These are phyloP conservation scores for Candida maris DNA, from an alignment of 805 yeast species.

Conservation along the genomic window DNA sequence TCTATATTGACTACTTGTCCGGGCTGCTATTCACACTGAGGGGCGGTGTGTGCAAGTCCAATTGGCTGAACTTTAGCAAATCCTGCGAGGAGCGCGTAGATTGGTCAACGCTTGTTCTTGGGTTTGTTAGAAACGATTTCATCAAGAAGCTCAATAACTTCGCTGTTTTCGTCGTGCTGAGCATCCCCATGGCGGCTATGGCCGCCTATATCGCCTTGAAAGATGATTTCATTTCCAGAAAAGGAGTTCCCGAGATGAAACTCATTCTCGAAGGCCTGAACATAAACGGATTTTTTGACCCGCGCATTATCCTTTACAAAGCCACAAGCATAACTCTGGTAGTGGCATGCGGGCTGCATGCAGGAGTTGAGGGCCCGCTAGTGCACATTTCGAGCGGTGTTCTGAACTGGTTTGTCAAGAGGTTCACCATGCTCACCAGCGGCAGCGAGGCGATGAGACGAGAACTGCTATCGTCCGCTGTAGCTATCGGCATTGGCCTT, in stretches of 20 bases:
- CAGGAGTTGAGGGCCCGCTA: conserved; percentile 84
- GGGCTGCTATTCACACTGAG: conserved; percentile 50
- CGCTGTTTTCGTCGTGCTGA: conserved; percentile 35
- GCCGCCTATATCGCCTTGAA: conserved; percentile 32
- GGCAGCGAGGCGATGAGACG: conserved; percentile 58
- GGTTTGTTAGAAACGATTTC: conserved; percentile 25
- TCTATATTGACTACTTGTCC: conserved; percentile 46
- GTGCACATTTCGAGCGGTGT: conserved; percentile 74
- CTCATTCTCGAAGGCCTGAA: conserved; percentile 64
- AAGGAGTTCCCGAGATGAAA: conserved; percentile 76
- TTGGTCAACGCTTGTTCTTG: conserved; percentile 33
- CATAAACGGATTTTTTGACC: conserved; percentile 49
- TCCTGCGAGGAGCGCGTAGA: conserved; percentile 32
- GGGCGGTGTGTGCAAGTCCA: conserved; percentile 46
- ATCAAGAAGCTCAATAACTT: conserved; percentile 27
- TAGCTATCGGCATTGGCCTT: conserved; percentile 80
- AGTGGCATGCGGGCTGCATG: conserved; percentile 75
- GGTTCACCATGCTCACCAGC: conserved; percentile 25
- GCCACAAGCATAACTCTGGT: conserved; percentile 56
- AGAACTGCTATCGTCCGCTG: conserved; percentile 67
- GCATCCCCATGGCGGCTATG: conserved; percentile 36
- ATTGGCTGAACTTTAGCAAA: conserved; percentile 24
- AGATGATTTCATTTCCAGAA: conserved; percentile 40
- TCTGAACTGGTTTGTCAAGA: conserved; percentile 36
- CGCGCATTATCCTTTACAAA: conserved; percentile 52